Percentiles rank a stretch among this genome's conserved stretches.
Evolutionary conservation across 352 stramenopile species (phyloP).

Genomic region (Phytophthora capsici): DNA sequence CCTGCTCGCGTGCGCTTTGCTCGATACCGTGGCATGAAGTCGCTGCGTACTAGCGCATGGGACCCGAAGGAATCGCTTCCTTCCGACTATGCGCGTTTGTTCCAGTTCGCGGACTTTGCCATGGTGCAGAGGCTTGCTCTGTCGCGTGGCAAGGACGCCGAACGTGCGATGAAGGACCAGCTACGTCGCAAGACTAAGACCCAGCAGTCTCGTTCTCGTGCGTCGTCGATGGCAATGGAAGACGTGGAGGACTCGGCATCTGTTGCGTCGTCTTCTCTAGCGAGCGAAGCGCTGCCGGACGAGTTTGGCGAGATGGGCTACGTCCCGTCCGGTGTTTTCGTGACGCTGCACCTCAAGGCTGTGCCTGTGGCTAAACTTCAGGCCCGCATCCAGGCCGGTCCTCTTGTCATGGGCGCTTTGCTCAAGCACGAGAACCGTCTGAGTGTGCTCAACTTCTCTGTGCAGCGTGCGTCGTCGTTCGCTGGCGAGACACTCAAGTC

Average conservation of each 20-base stretch:
- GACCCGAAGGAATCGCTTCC: constrained; percentile 99
- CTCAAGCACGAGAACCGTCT: constrained; percentile 97
- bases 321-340: constrained; percentile 93
- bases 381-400: constrained; percentile 60
- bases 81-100: constrained; percentile 96
- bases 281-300: constrained; percentile 27
- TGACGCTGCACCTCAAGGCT: constrained; percentile 88
- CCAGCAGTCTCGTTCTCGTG: constrained; percentile 50
- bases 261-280: constrained; percentile 38
- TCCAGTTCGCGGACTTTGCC: constrained; percentile 97
- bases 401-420: constrained; percentile 85
- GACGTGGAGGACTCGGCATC: constrained; percentile 68
- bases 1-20: constrained; percentile 78
- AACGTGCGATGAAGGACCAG: constrained; percentile 74
- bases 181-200: constrained; percentile 59
- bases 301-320: constrained; percentile 85
- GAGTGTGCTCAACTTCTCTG: constrained; percentile 98
- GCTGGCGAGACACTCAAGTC: constrained; percentile 93
- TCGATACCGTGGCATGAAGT: constrained; percentile 96
- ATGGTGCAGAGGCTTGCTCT: constrained; percentile 95
- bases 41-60: constrained; percentile 96
- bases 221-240: constrained; percentile 71
- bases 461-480: constrained; percentile 85
- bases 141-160: constrained; percentile 72
- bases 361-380: constrained; percentile 67